Evolutionary conservation across 768 basidiomycete species (phyloP).

Genomic region (Boletus vinaceobasis): DNA sequence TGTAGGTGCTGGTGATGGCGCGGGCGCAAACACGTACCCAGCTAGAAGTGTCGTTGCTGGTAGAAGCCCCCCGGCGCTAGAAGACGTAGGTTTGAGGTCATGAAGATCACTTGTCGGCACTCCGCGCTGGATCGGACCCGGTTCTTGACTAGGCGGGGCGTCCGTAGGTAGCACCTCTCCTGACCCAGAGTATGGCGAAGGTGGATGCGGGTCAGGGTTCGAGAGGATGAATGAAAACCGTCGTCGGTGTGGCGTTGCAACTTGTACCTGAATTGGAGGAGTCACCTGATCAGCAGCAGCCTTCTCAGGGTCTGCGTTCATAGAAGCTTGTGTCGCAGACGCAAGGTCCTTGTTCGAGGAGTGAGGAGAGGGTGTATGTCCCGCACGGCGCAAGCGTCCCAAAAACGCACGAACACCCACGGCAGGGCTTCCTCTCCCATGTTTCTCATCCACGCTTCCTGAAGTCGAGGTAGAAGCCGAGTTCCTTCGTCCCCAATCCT

Average conservation of each 20-base stretch:
- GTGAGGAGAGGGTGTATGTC: constrained; percentile 29
- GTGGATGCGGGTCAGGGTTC: constrained; percentile 28
- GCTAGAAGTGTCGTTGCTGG: not conserved
- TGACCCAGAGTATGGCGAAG: constrained; percentile 17
- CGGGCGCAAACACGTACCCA: not conserved
- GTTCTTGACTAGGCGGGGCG: not conserved
- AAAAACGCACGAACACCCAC: constrained; percentile 26
- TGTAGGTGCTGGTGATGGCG: constrained; percentile 29
- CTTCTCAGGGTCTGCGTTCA: constrained; percentile 17
- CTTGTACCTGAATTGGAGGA: constrained; percentile 13
- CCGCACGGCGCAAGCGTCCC: constrained; percentile 23
- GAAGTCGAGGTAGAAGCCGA: constrained; percentile 11
- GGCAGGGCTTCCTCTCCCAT: constrained; percentile 20
- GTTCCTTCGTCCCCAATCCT: constrained; percentile 15
- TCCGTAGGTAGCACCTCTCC: not conserved
- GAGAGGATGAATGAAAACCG: constrained; percentile 31
- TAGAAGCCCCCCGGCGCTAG: not conserved
- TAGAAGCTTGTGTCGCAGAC: constrained; percentile 4
- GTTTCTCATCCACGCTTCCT: constrained; percentile 24
- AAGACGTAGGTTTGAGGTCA: not conserved
- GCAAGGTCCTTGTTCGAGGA: constrained; percentile 22
- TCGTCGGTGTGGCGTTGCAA: constrained; percentile 17
- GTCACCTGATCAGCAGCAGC: constrained; percentile 2
- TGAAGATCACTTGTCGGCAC: not conserved
- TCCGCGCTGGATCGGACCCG: not conserved